Evolutionary conservation across 1,284 basidiomycete species (phyloP).

Genomic region (Volvariella surrecta): DNA sequence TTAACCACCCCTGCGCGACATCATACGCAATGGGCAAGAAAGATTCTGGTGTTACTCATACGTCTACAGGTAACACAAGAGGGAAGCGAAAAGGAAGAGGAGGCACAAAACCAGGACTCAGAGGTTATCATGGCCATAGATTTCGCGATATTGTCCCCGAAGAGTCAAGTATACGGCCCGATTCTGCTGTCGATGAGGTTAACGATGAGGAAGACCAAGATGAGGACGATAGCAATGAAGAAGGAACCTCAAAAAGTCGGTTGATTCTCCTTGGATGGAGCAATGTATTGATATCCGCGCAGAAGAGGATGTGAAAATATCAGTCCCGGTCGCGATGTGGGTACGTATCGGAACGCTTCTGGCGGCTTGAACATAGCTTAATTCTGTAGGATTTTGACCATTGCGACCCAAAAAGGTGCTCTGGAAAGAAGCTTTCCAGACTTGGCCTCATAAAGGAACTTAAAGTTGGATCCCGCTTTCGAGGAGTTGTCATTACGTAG

Average conservation of each 20-base stretch:
- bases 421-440: conserved; percentile 88
- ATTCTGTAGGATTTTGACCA: conserved; percentile 84
- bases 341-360: conserved; percentile 33
- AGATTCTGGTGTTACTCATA: conserved; percentile 19
- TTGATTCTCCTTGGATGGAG: not conserved
- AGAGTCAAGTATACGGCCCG: conserved; percentile 33
- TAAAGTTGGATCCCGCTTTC: conserved; percentile 79
- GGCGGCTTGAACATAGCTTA: not conserved
- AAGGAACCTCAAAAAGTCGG: conserved; percentile 14
- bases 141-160: conserved; percentile 11
- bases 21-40: conserved; percentile 30
- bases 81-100: conserved; percentile 21
- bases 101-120: conserved; percentile 17
- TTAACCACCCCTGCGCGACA: conserved; percentile 3
- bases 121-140: conserved; percentile 7
- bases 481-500: conserved; percentile 90
- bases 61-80: conserved; percentile 14
- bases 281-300: conserved; percentile 11
- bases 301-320: conserved; percentile 22
- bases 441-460: conserved; percentile 83
- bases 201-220: conserved; percentile 21
- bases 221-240: conserved; percentile 12
- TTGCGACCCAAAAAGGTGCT: conserved; percentile 92
- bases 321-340: conserved; percentile 77
- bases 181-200: conserved; percentile 40